Evolutionary conservation across 1,284 basidiomycete species (phyloP), one percentile per base, ranked within the genome.

Genomic region (Moesziomyces parantarcticus): DNA sequence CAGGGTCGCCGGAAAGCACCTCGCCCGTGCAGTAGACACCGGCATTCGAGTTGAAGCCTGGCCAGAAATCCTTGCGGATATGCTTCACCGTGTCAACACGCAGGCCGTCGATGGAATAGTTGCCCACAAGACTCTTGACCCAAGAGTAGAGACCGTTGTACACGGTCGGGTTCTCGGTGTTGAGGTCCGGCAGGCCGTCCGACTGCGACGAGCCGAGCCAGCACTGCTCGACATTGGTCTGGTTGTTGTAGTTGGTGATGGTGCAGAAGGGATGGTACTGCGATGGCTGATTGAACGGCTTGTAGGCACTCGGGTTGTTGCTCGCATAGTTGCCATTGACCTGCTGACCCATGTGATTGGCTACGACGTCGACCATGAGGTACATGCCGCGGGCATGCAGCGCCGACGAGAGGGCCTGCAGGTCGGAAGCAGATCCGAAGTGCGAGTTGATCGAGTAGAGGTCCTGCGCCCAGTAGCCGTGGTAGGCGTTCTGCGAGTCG

Each of bases 21-120:
- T 93, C 92, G 34, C 92, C 92, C 52, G 92, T 91, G 66, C 91
- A 92, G 85, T 92, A 94, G 39, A 92, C 90, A 1, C 90, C 91
- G 0, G 91, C 90, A 22, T 88, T 87, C 36, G 84, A 85, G 75
- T 89, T 90, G 82, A 94, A 93, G 2, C 79, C 83, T 0, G 89
- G 87, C 90, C 90, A 91, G 81, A 92, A 92, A 61, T 87, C 85
- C 50, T 87, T 86, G 34, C 89, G 86, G 26, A 90, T 87, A 75
- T 91, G 89, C 79, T 89, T 91, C 51, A 58, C 77, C 79, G 86
- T 91, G 79, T 94, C 92, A 78, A 93, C 91, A 43, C 92, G 88
- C 51, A 93, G 86, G 14, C 89, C 89, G 76, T 90, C 90, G 58
- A 91, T 88, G 22, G 84, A 84, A 78, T 90, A 92, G 67, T 89